These are phyloP conservation scores for Penicillium sp. DNA, from an alignment of 2,329 filamentous ascomycete genomes.

Conservation along the genomic window DNA sequence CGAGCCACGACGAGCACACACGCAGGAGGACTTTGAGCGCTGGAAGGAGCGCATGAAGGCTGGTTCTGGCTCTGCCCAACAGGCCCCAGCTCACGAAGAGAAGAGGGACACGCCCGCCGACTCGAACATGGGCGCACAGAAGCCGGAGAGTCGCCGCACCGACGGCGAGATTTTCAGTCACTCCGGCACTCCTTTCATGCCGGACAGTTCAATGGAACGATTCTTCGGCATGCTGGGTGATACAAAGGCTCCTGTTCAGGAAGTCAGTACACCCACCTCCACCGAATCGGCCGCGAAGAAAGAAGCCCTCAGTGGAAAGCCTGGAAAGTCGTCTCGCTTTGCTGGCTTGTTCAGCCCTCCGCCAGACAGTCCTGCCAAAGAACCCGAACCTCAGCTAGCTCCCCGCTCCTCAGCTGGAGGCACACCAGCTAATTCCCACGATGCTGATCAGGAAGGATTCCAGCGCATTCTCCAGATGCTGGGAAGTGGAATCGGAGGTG, in stretches of 20 bases:
- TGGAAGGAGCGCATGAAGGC: slow-evolving; percentile 92
- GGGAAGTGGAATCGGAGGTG: slow-evolving; percentile 62
- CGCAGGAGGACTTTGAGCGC: slow-evolving; percentile 86
- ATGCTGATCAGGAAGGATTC: slow-evolving; percentile 81
- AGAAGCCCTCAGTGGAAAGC: slow-evolving; percentile 50
- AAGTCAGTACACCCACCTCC: slow-evolving; percentile 37
- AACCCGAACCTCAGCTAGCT: slow-evolving; percentile 27
- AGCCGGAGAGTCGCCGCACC: slow-evolving; percentile 37
- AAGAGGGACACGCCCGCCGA: slow-evolving; percentile 43
- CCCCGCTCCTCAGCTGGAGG: slow-evolving; percentile 21
- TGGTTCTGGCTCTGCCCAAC: slow-evolving; percentile 44
- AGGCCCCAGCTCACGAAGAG: slow-evolving; percentile 39
- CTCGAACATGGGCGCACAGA: slow-evolving; percentile 29
- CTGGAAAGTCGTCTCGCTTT: slow-evolving; percentile 74
- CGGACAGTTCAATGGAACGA: slow-evolving; percentile 69
- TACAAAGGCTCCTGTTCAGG: slow-evolving; percentile 46
- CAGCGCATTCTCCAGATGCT: slow-evolving; percentile 78
- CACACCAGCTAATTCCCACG: slow-evolving; percentile 44
- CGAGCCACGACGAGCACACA: slow-evolving; percentile 68
- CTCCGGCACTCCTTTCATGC: slow-evolving; percentile 59
- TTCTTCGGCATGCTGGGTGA: slow-evolving; percentile 66
- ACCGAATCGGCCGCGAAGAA: slow-evolving; percentile 44
- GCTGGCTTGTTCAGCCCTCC: slow-evolving; percentile 71
- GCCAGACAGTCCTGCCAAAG: slow-evolving; percentile 52
- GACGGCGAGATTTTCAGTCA: slow-evolving; percentile 54